These are phyloP conservation scores for Globisporangium lucens DNA, from an alignment of 352 stramenopile species.

Conservation along the genomic window DNA sequence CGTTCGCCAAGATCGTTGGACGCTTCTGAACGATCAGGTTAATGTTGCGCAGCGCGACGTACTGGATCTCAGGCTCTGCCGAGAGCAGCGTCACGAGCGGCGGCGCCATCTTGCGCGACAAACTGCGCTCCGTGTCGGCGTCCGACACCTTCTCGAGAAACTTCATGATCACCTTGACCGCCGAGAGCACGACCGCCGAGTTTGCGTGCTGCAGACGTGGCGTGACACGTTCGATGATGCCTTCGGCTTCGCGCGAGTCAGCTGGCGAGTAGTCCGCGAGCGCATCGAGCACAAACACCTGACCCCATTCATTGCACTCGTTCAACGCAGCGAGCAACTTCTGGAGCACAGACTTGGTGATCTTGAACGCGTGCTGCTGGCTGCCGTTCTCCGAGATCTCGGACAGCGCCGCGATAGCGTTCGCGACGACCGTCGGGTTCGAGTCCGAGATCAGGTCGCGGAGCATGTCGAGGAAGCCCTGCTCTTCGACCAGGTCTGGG, in stretches of 20 bases:
- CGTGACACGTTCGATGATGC: slow-evolving; percentile 98
- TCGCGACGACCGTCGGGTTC: slow-evolving; percentile 98
- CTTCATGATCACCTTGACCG: slow-evolving; percentile 96
- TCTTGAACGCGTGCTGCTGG: slow-evolving; percentile 88
- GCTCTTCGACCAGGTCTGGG: slow-evolving; percentile 95
- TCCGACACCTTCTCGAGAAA: slow-evolving; percentile 96
- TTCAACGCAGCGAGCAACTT: slow-evolving; percentile 98
- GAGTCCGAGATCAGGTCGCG: slow-evolving; percentile 97
- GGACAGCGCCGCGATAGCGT: slow-evolving; percentile 96
- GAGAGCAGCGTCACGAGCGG: slow-evolving; percentile 99
- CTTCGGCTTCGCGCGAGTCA: slow-evolving; percentile 96
- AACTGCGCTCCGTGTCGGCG: slow-evolving; percentile 87
- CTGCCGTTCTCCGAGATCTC: slow-evolving; percentile 97
- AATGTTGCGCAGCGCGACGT: slow-evolving; percentile 99
- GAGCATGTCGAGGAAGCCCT: slow-evolving; percentile 95
- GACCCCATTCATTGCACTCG: slow-evolving; percentile 99
- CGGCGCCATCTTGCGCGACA: slow-evolving; percentile 95
- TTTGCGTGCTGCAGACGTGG: slow-evolving; percentile 98
- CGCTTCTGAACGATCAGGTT: slow-evolving; percentile 99
- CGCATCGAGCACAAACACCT: slow-evolving; percentile 98
- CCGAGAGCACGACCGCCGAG: slow-evolving; percentile 97
- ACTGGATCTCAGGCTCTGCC: slow-evolving; percentile 98
- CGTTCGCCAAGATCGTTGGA: slow-evolving; percentile 94
- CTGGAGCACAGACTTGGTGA: slow-evolving; percentile 96
- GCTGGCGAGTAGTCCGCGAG: slow-evolving; percentile 94